A percentile compares a stretch with the other conserved stretches of the same genome.
Conservation (phyloP, 177 flowering plant genomes). For the Tripterygium wilfordii region DNA sequence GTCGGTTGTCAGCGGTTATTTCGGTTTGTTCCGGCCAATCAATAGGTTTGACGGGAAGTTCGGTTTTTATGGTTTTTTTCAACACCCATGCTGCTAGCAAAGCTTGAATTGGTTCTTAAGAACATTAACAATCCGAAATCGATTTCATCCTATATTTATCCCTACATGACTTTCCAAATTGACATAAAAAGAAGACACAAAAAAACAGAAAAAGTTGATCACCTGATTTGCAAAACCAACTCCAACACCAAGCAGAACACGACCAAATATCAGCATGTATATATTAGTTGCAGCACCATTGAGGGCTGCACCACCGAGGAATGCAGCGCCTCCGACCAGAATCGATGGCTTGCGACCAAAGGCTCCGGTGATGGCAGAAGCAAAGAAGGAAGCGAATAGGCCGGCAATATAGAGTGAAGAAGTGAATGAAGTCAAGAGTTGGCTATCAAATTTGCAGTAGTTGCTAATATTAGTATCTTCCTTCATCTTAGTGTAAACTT, state of each 20-base stretch:
- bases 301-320: slow-evolving; percentile 58
- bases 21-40: too few species aligned
- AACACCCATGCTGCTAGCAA: too few species aligned
- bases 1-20: too few species aligned
- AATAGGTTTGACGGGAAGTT: too few species aligned
- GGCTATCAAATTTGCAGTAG: slow-evolving; percentile 52
- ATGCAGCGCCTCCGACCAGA: slow-evolving; percentile 43
- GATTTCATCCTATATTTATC: too few species aligned
- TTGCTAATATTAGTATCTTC: slow-evolving; percentile 43
- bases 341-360: slow-evolving; percentile 55
- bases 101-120: too few species aligned
- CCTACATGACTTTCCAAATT: not conserved
- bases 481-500: slow-evolving; percentile 41
- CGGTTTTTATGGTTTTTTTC: too few species aligned
- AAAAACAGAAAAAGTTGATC: not conserved
- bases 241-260: slow-evolving; percentile 69
- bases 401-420: slow-evolving; percentile 69
- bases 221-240: slow-evolving; percentile 78
- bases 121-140: too few species aligned
- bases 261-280: slow-evolving; percentile 64
- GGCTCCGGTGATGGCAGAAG: slow-evolving; percentile 39
- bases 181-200: not conserved
- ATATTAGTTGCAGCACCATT: slow-evolving; percentile 55
- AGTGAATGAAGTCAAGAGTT: slow-evolving; percentile 51
- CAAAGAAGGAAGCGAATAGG: slow-evolving; percentile 39